Evolutionary conservation across 1,284 basidiomycete genomes (phyloP).

Genomic region (Cutaneotrichosporon mucoides): DNA sequence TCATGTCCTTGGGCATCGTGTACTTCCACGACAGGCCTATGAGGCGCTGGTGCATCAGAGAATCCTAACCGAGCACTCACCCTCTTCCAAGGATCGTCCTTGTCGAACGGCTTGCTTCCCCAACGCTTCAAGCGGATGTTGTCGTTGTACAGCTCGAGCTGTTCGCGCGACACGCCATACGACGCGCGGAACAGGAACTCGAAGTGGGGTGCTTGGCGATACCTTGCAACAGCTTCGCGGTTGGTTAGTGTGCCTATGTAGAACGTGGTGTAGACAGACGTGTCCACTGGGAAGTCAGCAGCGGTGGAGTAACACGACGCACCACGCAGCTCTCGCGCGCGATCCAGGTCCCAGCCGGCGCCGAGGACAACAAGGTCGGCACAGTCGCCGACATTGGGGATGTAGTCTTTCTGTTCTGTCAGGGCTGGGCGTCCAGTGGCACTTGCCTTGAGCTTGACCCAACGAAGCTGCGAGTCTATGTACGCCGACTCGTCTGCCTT

Average conservation of each 20-base stretch:
- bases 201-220: slow-evolving; percentile 56
- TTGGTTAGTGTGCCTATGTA: slow-evolving; percentile 58
- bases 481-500: slow-evolving; percentile 68
- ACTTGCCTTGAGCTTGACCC: slow-evolving; percentile 66
- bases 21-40: slow-evolving; percentile 57
- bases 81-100: slow-evolving; percentile 35
- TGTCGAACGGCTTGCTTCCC: slow-evolving; percentile 33
- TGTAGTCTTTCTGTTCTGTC: slow-evolving; percentile 69
- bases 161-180: slow-evolving; percentile 63
- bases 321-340: slow-evolving; percentile 72
- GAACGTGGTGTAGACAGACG: slow-evolving; percentile 69
- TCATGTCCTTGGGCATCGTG: slow-evolving; percentile 53
- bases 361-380: slow-evolving; percentile 72
- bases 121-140: slow-evolving; percentile 54
- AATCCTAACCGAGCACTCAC: slow-evolving; percentile 14
- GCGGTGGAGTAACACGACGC: slow-evolving; percentile 12
- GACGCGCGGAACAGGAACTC: slow-evolving; percentile 67
- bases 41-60: slow-evolving; percentile 19
- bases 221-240: slow-evolving; percentile 17
- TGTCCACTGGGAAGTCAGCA: slow-evolving; percentile 56
- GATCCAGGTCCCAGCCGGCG: slow-evolving; percentile 70
- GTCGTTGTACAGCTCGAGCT: slow-evolving; percentile 67
- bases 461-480: slow-evolving; percentile 59
- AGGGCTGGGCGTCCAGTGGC: neutral
- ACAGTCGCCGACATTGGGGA: slow-evolving; percentile 73